Evolutionary conservation across 1,284 basidiomycete species (phyloP), one percentile per base, ranked within the genome.

Genomic region (Malassezia cuniculi): DNA sequence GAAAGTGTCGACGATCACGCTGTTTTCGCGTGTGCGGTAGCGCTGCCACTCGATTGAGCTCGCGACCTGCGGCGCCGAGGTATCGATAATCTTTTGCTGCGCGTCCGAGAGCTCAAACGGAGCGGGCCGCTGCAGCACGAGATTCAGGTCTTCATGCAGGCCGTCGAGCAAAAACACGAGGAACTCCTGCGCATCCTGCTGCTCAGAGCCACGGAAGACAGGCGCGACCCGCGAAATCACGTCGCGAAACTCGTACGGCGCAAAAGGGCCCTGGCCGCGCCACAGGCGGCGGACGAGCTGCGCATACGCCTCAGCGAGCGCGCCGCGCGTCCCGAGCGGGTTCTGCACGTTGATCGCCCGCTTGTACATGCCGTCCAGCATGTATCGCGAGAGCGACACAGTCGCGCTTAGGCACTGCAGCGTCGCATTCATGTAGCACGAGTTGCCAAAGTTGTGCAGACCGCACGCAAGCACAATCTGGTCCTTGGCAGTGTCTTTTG

Each of bases 281-380:
- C 89, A 93, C 72, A 97, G 77, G 11, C 85, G 79, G 34, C 79
- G 77, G 38, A 97, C 69, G 34, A 95, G 74, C 49, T 76, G 75
- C 1, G 86, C 81, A 64, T 94, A 90, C 4, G 85, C 80, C 19
- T 74, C 72, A 1, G 85, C 83, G 11, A 97, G 70, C 21, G 75
- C 75, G 1, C 93, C 93, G 60, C 86, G 81, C 0, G 85, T 86
- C 2, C 90, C 89, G 34, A 94, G 69, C 1, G 81, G 78, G 68
- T 97, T 95, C 37, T 78, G 68, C 63, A 77, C 76, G 65, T 99
- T 97, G 58, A 99, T 79, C 3, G 83, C 84, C 50, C 69, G 76
- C 68, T 79, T 82, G 78, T 85, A 95, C 26, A 80, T 75, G 2
- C 84, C 82, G 30, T 61, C 62, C 6, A 66, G 48, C 39, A 66